phyloP scores from a whole-genome alignment of 768 basidiomycete species.

The Astraeus odoratus region DNA sequence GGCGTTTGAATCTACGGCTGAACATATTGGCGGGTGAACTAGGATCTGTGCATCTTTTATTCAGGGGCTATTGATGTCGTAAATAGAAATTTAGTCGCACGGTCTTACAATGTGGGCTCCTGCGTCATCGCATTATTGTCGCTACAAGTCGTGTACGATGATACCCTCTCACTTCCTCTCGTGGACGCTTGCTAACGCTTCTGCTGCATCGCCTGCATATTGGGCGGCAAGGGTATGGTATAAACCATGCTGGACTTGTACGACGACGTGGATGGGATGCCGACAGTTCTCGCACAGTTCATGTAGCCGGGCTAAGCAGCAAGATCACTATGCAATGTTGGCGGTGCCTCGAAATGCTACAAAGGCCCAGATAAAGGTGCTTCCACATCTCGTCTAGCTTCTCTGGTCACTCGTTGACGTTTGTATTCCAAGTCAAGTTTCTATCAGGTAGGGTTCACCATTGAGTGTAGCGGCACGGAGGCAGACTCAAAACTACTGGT shows the following conservation, averaged over 20 bases:
- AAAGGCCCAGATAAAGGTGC: constrained; percentile 28
- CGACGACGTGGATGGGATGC: neutral
- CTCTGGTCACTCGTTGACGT: constrained; percentile 2
- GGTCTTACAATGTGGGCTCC: no score
- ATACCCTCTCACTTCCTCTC: neutral
- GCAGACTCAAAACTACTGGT: neutral
- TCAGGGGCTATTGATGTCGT: neutral
- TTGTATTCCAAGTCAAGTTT: constrained; percentile 19
- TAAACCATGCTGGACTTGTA: neutral
- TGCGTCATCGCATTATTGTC: no score
- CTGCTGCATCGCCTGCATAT: neutral
- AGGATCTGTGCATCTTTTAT: neutral
- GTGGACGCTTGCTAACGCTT: neutral
- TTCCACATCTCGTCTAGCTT: neutral
- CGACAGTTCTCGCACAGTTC: constrained; percentile 18
- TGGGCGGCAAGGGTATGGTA: neutral
- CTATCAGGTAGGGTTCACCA: constrained; percentile 19
- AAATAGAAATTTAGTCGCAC: neutral
- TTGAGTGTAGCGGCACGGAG: neutral
- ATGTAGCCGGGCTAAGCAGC: constrained; percentile 6
- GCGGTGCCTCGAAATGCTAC: constrained; percentile 23
- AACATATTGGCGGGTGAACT: neutral
- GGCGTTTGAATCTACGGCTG: neutral
- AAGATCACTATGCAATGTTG: constrained; percentile 25
- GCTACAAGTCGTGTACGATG: neutral